A percentile compares a stretch with the other conserved stretches of the same genome.
Evolutionary conservation across 169 alveolate genomes (phyloP).

Genomic region (Eimeria sp.): DNA sequence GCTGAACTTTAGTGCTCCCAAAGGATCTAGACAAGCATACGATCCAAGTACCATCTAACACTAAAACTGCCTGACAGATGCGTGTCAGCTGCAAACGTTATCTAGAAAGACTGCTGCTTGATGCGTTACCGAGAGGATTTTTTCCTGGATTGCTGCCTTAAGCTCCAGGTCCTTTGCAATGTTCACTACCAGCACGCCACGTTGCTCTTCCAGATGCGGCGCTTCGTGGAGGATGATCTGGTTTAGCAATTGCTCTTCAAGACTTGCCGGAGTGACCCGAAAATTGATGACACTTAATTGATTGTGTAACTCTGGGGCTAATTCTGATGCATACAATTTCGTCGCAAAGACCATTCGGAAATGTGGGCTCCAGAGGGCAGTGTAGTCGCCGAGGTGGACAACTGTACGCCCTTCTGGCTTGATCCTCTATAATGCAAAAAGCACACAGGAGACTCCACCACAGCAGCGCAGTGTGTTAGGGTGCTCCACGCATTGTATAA

Average conservation of each 20-base stretch:
- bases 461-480: background rate
- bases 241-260: slow-evolving; percentile 96
- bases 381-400: slow-evolving; percentile 35
- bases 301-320: slow-evolving; percentile 77
- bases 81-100: background rate
- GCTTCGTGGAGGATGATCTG: slow-evolving; percentile 96
- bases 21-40: background rate
- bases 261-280: slow-evolving; percentile 96
- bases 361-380: slow-evolving; percentile 54
- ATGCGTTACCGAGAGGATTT: slow-evolving; percentile 89
- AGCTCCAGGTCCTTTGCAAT: slow-evolving; percentile 93
- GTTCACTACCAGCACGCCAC: slow-evolving; percentile 91
- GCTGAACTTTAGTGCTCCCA: background rate
- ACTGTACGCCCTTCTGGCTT: slow-evolving; percentile 38
- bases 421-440: slow-evolving; percentile 6
- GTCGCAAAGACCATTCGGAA: slow-evolving; percentile 64
- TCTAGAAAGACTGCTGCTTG: background rate
- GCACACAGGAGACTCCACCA: slow-evolving; percentile 58
- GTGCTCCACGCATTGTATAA: background rate
- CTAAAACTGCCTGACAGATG: background rate
- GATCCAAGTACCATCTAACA: background rate
- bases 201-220: slow-evolving; percentile 95
- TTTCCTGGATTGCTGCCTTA: slow-evolving; percentile 93
- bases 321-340: slow-evolving; percentile 7
- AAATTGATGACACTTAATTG: slow-evolving; percentile 96